These are phyloP conservation scores for Aspergillus arachidicola DNA, from an alignment of 2,329 filamentous ascomycete genomes.

Conservation along the genomic window DNA sequence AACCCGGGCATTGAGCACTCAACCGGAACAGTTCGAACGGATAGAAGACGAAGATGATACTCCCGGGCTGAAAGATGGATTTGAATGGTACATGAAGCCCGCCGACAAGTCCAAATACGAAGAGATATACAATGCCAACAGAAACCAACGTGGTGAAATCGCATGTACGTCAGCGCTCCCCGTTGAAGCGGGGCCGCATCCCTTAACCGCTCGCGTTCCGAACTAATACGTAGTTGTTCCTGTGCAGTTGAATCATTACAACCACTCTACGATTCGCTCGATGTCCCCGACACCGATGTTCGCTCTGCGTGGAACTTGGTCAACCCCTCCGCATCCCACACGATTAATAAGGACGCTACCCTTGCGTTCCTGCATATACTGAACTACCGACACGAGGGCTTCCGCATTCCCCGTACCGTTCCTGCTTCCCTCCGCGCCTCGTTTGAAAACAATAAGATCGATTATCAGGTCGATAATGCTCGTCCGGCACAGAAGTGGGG, in stretches of 20 bases:
- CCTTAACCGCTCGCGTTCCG: neutral
- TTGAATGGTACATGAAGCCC: slow-evolving; percentile 99
- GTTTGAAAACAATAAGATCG: slow-evolving; percentile 95
- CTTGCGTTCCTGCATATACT: slow-evolving; percentile 96
- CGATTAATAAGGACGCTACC: slow-evolving; percentile 91
- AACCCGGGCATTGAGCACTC: slow-evolving; percentile 74
- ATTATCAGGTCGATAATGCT: slow-evolving; percentile 87
- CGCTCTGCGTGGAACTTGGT: slow-evolving; percentile 96
- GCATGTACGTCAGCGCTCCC: slow-evolving; percentile 60
- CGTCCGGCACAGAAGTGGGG: slow-evolving; percentile 76
- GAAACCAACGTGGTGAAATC: slow-evolving; percentile 82
- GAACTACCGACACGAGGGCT: slow-evolving; percentile 93
- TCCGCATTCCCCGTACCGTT: slow-evolving; percentile 86
- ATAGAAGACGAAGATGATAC: slow-evolving; percentile 79
- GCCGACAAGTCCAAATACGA: slow-evolving; percentile 91
- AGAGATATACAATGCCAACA: slow-evolving; percentile 92
- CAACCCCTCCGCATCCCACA: slow-evolving; percentile 80
- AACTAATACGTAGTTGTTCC: slow-evolving; percentile 24
- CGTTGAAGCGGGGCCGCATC: neutral
- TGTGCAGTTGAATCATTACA: slow-evolving; percentile 71
- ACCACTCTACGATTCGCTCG: slow-evolving; percentile 73
- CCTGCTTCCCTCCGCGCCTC: slow-evolving; percentile 86
- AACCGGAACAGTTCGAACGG: slow-evolving; percentile 79
- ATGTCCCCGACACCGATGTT: slow-evolving; percentile 75
- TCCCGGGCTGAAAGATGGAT: slow-evolving; percentile 87